phyloP scores from a whole-genome alignment of 1,284 basidiomycete species.

The Irpex sp. region DNA sequence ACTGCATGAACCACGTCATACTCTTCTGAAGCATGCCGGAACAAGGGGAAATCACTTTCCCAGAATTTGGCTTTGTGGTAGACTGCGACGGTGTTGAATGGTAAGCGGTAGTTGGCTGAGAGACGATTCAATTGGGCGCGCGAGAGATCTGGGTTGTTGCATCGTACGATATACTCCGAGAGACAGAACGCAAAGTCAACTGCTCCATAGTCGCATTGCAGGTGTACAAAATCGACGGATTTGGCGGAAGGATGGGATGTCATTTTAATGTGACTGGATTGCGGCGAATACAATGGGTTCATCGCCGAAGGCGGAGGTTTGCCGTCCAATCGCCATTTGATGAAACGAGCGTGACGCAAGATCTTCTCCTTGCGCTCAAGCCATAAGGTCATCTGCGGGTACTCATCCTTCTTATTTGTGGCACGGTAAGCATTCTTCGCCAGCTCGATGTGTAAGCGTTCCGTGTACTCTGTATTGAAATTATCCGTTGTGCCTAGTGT shows the following conservation, averaged over 20 bases:
- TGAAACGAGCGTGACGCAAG: conserved; percentile 18
- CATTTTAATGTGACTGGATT: conserved; percentile 16
- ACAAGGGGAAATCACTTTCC: neutral
- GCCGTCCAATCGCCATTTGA: conserved; percentile 19
- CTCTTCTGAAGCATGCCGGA: neutral
- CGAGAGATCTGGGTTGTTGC: neutral
- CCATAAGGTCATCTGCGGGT: too few species aligned
- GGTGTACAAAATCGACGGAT: conserved; percentile 15
- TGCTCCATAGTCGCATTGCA: conserved; percentile 23
- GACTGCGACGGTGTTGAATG: conserved; percentile 8
- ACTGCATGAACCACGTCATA: conserved; percentile 3
- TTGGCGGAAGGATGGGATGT: conserved; percentile 21
- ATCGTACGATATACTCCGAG: too few species aligned
- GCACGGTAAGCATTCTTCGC: conserved; percentile 25
- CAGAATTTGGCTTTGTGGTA: conserved; percentile 19
- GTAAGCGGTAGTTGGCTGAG: neutral
- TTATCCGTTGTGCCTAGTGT: conserved; percentile 20
- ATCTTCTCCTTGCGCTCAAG: conserved; percentile 22
- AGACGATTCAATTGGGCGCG: neutral
- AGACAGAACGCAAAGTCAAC: conserved; percentile 18
- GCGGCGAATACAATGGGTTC: neutral
- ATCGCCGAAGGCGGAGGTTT: neutral
- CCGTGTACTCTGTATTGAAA: conserved; percentile 23
- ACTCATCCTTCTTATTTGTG: conserved; percentile 26
- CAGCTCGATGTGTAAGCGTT: conserved; percentile 19